A percentile compares a stretch with the other conserved stretches of the same genome.
phyloP scores from a whole-genome alignment of 257 asterid species.

The Solanum neorickii region DNA sequence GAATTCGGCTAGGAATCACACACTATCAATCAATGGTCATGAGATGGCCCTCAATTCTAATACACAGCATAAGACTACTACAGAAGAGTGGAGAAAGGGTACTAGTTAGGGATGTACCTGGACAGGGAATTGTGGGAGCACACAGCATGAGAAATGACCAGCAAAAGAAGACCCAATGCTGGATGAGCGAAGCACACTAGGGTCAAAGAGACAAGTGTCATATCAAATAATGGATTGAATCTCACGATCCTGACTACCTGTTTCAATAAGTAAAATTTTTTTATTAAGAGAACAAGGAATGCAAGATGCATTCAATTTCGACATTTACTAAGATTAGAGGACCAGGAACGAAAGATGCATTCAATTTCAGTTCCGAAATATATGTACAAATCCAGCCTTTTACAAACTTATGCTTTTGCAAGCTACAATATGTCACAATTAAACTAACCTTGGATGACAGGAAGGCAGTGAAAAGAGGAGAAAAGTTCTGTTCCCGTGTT shows the following conservation, averaged over 20 bases:
- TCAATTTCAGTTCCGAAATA: not conserved
- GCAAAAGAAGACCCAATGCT: conserved; percentile 71
- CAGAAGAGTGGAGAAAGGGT: not conserved
- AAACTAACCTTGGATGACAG: conserved; percentile 58
- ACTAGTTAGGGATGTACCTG: conserved; percentile 36
- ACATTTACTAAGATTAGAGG: not conserved
- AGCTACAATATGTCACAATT: not conserved
- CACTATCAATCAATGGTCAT: not conserved
- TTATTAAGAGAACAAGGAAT: not conserved
- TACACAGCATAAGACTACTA: not conserved
- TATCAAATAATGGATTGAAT: conserved; percentile 45
- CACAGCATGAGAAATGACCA: conserved; percentile 60
- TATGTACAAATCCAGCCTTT: not conserved
- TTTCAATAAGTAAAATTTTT: conserved; percentile 5
- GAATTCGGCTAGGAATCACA: not conserved
- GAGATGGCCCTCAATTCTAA: not conserved
- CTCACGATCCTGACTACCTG: conserved; percentile 67
- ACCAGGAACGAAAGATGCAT: not conserved
- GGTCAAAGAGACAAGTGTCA: conserved; percentile 47
- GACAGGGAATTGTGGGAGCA: conserved; percentile 69
- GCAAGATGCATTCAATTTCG: not conserved
- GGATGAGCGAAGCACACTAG: conserved; percentile 82
- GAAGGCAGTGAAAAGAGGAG: conserved; percentile 36
- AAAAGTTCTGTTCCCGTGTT: conserved; percentile 39
- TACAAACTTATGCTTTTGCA: not conserved